Conservation (phyloP, 495 filamentous ascomycete genomes). For the Hypoxylon subgilvum region DNA sequence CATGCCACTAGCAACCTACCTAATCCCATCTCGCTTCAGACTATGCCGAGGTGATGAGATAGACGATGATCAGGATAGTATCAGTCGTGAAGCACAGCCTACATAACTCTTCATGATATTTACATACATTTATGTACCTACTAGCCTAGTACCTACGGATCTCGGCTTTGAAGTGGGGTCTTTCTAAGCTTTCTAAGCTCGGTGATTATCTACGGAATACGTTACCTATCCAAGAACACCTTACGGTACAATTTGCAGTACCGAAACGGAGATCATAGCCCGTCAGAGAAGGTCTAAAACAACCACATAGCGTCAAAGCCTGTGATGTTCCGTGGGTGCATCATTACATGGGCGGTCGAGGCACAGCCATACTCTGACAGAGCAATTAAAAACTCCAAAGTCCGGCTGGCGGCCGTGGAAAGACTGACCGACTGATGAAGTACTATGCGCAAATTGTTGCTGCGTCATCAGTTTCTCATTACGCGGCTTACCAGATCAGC, state of each 20-base stretch:
- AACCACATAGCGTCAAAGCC: constrained; percentile 5
- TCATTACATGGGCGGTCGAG: constrained; percentile 1
- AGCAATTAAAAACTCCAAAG: constrained; percentile 12
- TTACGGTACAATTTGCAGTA: background rate
- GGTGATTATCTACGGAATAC: too few species aligned
- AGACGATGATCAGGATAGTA: background rate
- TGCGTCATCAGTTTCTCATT: constrained; percentile 19
- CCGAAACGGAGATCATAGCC: constrained; percentile 19
- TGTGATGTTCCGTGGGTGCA: background rate
- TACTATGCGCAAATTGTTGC: background rate
- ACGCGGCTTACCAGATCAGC: constrained; percentile 21
- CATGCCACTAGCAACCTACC: too few species aligned
- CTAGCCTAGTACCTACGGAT: too few species aligned
- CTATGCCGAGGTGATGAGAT: background rate
- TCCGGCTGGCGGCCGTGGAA: constrained; percentile 10
- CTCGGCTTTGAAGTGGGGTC: too few species aligned
- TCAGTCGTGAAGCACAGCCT: background rate
- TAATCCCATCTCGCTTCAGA: background rate
- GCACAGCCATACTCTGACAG: background rate
- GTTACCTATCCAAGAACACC: too few species aligned
- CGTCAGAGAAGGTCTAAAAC: constrained; percentile 6
- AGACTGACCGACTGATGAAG: background rate
- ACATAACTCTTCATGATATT: too few species aligned
- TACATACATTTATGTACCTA: too few species aligned
- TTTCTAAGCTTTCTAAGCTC: too few species aligned